Evolutionary conservation across 139 green algal genomes (phyloP), one percentile per base, ranked within the genome.

Genomic region (Diplosphaera chodatii): DNA sequence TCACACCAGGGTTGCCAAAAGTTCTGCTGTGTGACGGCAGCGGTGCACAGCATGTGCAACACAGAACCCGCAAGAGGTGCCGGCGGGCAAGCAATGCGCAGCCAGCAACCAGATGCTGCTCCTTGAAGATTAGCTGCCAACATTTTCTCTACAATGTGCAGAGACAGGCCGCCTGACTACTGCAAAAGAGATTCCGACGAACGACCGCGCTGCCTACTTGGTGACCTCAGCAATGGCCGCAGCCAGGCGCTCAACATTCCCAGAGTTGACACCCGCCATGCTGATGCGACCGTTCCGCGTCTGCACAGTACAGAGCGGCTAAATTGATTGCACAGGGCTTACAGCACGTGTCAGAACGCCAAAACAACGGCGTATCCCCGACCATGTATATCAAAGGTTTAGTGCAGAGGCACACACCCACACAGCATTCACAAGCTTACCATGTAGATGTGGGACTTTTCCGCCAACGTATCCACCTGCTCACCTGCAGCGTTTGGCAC

Each of bases 261-360:
- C 82, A 37, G 75, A 89, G 75, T 86, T 97, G 40, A 97, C 87
- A 4, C 92, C 92, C 0, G 92, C 92, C 88, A 97, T 97, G 77
- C 70, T 88, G 81, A 97, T 97, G 76, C 92, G 87, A 15, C 92
- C 92, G 75, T 97, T 96, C 48, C 90, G 78, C 0, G 92, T 96
- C 48, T 59, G 48, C 23, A 59, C 4, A 10, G 16, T 25, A 59
- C 48, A 59, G 48, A 3, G 25, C 48, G 48, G 8, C 48, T n/a
- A 4, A 10, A 10, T 59, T 25, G 3, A 5, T 10, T 59, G 8
- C 16, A 10, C 37, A 48, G 48, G 25, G 25, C 48, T 25, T 10
- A 3, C 48, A 27, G 48, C 48, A 23, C 22, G 48, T n/a, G 4
- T 59, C 37, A 59, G 16, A 21, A 59, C 48, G 4, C 48, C 25